A percentile compares a stretch with the other conserved stretches of the same genome.
Evolutionary conservation across 345 rosid species (phyloP).

Genomic region (Limnanthes douglasii): DNA sequence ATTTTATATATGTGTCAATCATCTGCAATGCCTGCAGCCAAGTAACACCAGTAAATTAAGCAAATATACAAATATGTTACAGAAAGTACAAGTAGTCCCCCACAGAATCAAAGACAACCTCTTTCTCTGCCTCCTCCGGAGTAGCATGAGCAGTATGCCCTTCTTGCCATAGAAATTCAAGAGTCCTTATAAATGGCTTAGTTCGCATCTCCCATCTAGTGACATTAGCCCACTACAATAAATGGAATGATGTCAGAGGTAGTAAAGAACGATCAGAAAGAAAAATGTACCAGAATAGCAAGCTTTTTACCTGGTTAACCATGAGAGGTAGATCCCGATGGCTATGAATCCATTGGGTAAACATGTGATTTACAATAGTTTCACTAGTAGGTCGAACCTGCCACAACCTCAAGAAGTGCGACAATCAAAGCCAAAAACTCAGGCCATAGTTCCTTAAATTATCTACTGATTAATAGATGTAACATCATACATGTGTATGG

Average conservation of each 20-base stretch:
- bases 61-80: not conserved
- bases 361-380: conserved; percentile 93
- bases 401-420: conserved; percentile 67
- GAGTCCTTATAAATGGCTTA: conserved; percentile 89
- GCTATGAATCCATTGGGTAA: conserved; percentile 96
- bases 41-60: conserved; percentile 16
- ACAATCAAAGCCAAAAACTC: conserved; percentile 65
- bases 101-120: conserved; percentile 27
- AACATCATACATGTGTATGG: not conserved
- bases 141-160: conserved; percentile 95
- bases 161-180: conserved; percentile 96
- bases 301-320: conserved; percentile 60
- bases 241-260: not conserved
- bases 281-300: conserved; percentile 2
- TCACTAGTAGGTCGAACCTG: conserved; percentile 98
- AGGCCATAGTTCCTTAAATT: conserved; percentile 18
- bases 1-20: conserved; percentile 77
- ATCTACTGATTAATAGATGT: no score
- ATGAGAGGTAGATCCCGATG: conserved; percentile 90
- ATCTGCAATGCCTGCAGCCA: conserved; percentile 65
- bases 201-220: conserved; percentile 97
- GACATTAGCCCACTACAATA: conserved; percentile 80
- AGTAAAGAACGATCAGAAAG: not conserved
- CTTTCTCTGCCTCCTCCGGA: conserved; percentile 82
- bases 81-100: not conserved